phyloP scores from a whole-genome alignment of 1,139 yeast species.

The Entelexis sorbosivorans region DNA sequence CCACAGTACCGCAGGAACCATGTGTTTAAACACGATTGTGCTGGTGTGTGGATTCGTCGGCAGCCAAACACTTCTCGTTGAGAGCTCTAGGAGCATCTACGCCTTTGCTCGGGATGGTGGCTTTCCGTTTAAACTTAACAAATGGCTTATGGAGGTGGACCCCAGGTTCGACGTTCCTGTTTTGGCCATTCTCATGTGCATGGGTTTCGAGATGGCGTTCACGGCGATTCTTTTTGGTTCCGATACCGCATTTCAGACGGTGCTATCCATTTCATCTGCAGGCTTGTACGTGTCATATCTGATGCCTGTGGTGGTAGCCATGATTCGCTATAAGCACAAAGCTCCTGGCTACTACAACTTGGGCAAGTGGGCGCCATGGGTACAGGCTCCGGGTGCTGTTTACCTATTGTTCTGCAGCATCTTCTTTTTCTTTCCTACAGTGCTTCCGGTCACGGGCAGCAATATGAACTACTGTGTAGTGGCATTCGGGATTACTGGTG shows the following conservation, averaged over 20 bases:
- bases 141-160: slow-evolving; percentile 8
- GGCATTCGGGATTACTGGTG: slow-evolving; percentile 15
- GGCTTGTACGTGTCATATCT: slow-evolving; percentile 20
- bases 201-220: slow-evolving; percentile 3
- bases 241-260: slow-evolving; percentile 17
- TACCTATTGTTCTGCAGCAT: slow-evolving; percentile 15
- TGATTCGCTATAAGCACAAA: slow-evolving; percentile 6
- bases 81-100: slow-evolving; percentile 16
- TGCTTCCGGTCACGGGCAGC: slow-evolving; percentile 12
- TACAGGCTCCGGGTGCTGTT: slow-evolving; percentile 11
- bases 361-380: slow-evolving; percentile 16
- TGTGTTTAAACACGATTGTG: slow-evolving; percentile 10
- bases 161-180: slow-evolving; percentile 14
- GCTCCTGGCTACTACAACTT: slow-evolving; percentile 19
- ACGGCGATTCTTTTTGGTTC: slow-evolving; percentile 19
- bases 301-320: slow-evolving; percentile 14
- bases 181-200: slow-evolving; percentile 3
- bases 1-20: slow-evolving; percentile 10
- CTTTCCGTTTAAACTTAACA: slow-evolving; percentile 16
- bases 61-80: slow-evolving; percentile 13
- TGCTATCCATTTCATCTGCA: slow-evolving; percentile 14
- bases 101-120: slow-evolving; percentile 22
- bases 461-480: slow-evolving; percentile 19
- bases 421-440: slow-evolving; percentile 21
- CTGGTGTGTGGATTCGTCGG: slow-evolving; percentile 11